Base-by-base conservation (phyloP, 164 flowering plant species). In the Paratinospora sagittata region DNA sequence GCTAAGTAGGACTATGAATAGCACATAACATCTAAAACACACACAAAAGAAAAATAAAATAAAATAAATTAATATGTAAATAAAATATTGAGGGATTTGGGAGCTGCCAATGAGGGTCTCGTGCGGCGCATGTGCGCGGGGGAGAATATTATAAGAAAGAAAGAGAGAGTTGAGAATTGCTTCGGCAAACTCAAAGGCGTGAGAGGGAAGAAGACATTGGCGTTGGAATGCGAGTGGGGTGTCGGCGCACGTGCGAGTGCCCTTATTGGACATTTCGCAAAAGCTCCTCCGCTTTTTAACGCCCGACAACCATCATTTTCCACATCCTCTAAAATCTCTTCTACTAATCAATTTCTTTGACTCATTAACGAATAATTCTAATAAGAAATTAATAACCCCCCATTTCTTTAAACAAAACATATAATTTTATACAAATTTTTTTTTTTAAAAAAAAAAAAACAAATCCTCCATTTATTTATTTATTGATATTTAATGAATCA, bases 181-280 rank as follows among this genome's bases (percentile, higher is more conserved):
- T n/a, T n/a, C n/a, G n/a, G n/a, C n/a, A n/a, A n/a, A n/a, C n/a
- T n/a, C n/a, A n/a, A n/a, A n/a, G n/a, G n/a, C n/a, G n/a, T n/a
- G n/a, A n/a, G n/a, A n/a, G n/a, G n/a, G n/a, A n/a, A n/a, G 55
- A 49, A 52, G 58, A 52, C 58, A 52, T 52, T 52, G 23, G n/a
- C 19, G 17, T 52, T 52, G 58, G 58, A 52, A 17, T 52, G 58
- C 23, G 58, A 52, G 58, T 16, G 58, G 2, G 2, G 58, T 52
- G 58, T 52, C 58, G 58, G 57, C 57, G n/a, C 57, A 52, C 58
- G 21, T 52, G 58, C 7, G n/a, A 2, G n/a, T 52, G n/a, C n/a
- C 58, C n/a, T 19, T 13, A 52, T 52, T 16, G 58, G 58, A 2
- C 1, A 0, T 9, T 6, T 43, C 9, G 49, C 14, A 43, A 43